phyloP scores from a whole-genome alignment of 2,329 filamentous ascomycete species.

The Daldinia eschscholtzii region DNA sequence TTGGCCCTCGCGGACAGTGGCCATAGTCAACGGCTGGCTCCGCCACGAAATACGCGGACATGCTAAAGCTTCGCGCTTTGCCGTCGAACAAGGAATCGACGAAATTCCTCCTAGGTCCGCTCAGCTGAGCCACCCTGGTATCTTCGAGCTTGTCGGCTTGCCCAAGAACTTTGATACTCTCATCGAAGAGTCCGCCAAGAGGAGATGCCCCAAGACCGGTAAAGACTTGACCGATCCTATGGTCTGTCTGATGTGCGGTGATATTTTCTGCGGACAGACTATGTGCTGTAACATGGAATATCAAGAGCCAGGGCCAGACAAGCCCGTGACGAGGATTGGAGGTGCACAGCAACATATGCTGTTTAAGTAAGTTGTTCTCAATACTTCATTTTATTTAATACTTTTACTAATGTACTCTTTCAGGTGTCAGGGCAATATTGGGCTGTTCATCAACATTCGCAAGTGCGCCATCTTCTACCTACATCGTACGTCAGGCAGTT shows the following conservation, averaged over 20 bases:
- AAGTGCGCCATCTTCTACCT: constrained; percentile 94
- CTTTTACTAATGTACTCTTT: constrained; percentile 44
- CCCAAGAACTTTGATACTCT: constrained; percentile 92
- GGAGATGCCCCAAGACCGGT: constrained; percentile 87
- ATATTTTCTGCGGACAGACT: constrained; percentile 95
- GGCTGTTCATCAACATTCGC: constrained; percentile 95
- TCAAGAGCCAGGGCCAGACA: constrained; percentile 56
- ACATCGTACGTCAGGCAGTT: constrained; percentile 85
- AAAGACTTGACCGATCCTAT: constrained; percentile 92
- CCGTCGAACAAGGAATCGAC: constrained; percentile 15
- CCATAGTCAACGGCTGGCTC: constrained; percentile 78
- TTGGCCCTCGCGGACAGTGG: constrained; percentile 62
- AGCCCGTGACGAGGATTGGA: constrained; percentile 68
- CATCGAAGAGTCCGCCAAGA: constrained; percentile 89
- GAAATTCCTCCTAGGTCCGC: constrained; percentile 57
- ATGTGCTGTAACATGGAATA: constrained; percentile 85
- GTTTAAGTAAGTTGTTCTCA: constrained; percentile 70
- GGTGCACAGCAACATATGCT: constrained; percentile 92
- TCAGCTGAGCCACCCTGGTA: constrained; percentile 81
- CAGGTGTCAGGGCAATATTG: constrained; percentile 89
- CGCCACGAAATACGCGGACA: constrained; percentile 67
- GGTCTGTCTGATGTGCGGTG: constrained; percentile 93
- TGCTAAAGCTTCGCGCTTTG: constrained; percentile 13
- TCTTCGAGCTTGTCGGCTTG: constrained; percentile 93
- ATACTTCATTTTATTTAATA: neutral